These are phyloP conservation scores for Mesembryanthemum crystallinum DNA, from an alignment of 148 eudicot genomes.

Conservation along the genomic window DNA sequence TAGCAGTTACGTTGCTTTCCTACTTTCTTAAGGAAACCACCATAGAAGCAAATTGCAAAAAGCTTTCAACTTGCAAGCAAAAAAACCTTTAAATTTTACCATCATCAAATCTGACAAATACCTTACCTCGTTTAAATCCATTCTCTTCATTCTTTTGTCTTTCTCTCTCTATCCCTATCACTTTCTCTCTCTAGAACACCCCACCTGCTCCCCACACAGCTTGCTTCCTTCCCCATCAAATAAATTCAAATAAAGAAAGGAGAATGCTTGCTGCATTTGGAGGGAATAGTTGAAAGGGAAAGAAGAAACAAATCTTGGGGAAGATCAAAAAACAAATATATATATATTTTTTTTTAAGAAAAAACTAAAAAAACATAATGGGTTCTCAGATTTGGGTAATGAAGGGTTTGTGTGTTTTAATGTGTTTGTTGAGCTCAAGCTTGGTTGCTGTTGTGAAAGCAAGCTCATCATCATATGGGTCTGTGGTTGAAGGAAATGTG, in stretches of 20 bases:
- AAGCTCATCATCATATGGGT: slow-evolving; percentile 16
- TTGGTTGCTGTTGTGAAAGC: slow-evolving; percentile 33
- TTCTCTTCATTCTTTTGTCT: neutral
- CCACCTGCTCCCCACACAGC: slow-evolving; percentile 19
- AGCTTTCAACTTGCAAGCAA: neutral
- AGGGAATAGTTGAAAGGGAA: slow-evolving; percentile 1
- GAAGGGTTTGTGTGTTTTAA: slow-evolving; percentile 32
- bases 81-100: neutral
- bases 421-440: slow-evolving; percentile 33
- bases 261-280: neutral
- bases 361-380: slow-evolving; percentile 30
- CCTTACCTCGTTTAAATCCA: neutral
- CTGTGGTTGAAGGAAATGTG: slow-evolving; percentile 39
- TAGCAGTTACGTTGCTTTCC: too few species aligned
- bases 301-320: slow-evolving; percentile 2
- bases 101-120: neutral
- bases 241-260: neutral
- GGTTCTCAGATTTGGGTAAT: slow-evolving; percentile 34
- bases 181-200: neutral
- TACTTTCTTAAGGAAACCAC: too few species aligned
- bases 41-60: slow-evolving; percentile 13
- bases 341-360: slow-evolving; percentile 19
- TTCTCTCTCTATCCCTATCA: slow-evolving; percentile 7
- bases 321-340: neutral
- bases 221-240: neutral